Conservation (phyloP, 495 filamentous ascomycete species). For the Immersiella caudata region DNA sequence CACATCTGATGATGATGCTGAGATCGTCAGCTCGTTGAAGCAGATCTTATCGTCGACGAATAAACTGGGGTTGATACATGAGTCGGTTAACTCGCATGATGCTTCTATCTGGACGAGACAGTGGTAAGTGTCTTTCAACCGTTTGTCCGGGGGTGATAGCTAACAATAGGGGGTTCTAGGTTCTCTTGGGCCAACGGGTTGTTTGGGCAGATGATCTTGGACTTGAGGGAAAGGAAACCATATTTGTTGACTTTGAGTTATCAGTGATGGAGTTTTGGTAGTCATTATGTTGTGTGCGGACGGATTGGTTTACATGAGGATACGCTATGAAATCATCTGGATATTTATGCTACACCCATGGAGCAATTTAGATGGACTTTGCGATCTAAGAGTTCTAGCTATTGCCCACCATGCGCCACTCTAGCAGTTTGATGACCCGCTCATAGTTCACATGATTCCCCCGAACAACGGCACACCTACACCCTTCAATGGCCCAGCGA, state of each 20-base stretch:
- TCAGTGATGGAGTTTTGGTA: constrained; percentile 28
- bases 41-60: constrained; percentile 57
- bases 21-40: constrained; percentile 53
- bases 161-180: constrained; percentile 40
- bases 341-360: no score
- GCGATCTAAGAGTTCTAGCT: no score
- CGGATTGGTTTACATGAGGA: no score
- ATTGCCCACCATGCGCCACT: no score
- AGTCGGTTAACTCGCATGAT: constrained; percentile 60
- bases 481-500: no score
- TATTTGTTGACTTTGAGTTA: constrained; percentile 43
- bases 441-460: no score
- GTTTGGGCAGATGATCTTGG: constrained; percentile 67
- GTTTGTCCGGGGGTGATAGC: background rate
- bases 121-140: constrained; percentile 46
- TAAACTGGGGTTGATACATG: constrained; percentile 63
- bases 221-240: constrained; percentile 52
- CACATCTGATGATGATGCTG: constrained; percentile 48
- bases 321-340: no score
- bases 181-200: constrained; percentile 74
- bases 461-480: no score
- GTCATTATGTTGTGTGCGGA: background rate
- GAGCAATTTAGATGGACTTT: no score
- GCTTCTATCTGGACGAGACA: constrained; percentile 59
- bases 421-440: no score